Percentiles rank a stretch among this genome's conserved stretches.
Conservation (phyloP, 2,329 filamentous ascomycete species). For the Fusarium nanum region DNA sequence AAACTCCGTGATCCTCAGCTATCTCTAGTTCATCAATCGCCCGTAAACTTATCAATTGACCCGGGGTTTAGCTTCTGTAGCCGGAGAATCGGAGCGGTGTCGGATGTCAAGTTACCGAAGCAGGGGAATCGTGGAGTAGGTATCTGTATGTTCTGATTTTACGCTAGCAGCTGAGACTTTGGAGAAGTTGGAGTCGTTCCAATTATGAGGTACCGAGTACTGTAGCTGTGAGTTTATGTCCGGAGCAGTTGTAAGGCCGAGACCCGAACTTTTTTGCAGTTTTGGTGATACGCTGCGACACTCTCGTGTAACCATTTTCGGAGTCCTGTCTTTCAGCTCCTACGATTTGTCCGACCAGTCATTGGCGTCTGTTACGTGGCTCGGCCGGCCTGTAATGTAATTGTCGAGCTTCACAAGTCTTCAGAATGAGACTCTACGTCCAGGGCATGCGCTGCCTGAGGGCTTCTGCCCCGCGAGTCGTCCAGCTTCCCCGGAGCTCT, state of each 20-base stretch:
- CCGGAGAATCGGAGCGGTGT: conserved; percentile 32
- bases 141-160: neutral
- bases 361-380: conserved; percentile 22
- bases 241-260: conserved; percentile 39
- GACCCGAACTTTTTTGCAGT: conserved; percentile 30
- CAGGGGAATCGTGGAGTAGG: conserved; percentile 23
- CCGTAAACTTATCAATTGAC: conserved; percentile 17
- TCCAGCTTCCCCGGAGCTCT: conserved; percentile 42
- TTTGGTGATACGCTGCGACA: conserved; percentile 14
- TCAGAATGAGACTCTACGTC: conserved; percentile 44
- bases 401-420: conserved; percentile 30
- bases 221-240: conserved; percentile 14
- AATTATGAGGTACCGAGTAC: neutral
- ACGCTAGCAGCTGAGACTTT: conserved; percentile 23
- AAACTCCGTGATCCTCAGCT: conserved; percentile 32
- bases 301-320: conserved; percentile 11
- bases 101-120: conserved; percentile 23
- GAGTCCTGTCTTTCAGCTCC: neutral
- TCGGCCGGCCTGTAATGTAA: conserved; percentile 31
- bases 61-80: conserved; percentile 26
- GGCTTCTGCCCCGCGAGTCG: conserved; percentile 42
- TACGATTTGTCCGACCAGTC: conserved; percentile 3
- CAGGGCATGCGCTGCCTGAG: conserved; percentile 47
- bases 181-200: conserved; percentile 19
- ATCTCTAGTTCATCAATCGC: conserved; percentile 1